Evolutionary conservation across 2,329 filamentous ascomycete genomes (phyloP).

Genomic region (Teratosphaeria viscida): DNA sequence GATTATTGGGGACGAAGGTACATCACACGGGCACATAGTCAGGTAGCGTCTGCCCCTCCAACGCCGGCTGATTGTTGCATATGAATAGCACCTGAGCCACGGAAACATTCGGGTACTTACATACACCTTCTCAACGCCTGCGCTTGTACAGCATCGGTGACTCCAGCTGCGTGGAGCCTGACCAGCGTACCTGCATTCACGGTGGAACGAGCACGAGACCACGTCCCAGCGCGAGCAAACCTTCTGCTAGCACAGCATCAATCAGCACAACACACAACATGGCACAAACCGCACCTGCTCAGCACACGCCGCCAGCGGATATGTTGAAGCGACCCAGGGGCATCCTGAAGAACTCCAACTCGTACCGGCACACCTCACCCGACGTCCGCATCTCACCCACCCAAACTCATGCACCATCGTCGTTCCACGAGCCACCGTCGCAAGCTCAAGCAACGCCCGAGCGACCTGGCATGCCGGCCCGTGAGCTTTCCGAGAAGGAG

Average conservation of each 20-base stretch:
- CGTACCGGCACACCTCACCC: slow-evolving; percentile 48
- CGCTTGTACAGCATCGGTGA: neutral
- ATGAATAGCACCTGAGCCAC: neutral
- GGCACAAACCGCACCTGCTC: slow-evolving; percentile 18
- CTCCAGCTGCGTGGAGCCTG: neutral
- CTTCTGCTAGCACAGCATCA: neutral
- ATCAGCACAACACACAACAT: slow-evolving; percentile 9
- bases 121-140: neutral
- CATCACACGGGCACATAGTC: neutral
- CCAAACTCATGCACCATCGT: slow-evolving; percentile 20
- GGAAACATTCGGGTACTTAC: neutral
- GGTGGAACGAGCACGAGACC: neutral
- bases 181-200: neutral
- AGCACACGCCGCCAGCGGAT: slow-evolving; percentile 17
- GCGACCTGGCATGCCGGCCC: slow-evolving; percentile 33
- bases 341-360: slow-evolving; percentile 81
- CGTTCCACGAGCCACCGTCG: neutral
- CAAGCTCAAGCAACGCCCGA: slow-evolving; percentile 9
- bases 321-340: slow-evolving; percentile 41
- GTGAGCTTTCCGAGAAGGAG: slow-evolving; percentile 64
- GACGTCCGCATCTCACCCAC: slow-evolving; percentile 38
- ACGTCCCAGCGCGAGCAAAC: neutral
- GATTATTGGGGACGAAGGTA: neutral
- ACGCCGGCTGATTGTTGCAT: neutral
- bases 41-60: neutral